Base-by-base conservation (phyloP, 2,329 filamentous ascomycete genomes). In the Aureobasidium sp. region DNA sequence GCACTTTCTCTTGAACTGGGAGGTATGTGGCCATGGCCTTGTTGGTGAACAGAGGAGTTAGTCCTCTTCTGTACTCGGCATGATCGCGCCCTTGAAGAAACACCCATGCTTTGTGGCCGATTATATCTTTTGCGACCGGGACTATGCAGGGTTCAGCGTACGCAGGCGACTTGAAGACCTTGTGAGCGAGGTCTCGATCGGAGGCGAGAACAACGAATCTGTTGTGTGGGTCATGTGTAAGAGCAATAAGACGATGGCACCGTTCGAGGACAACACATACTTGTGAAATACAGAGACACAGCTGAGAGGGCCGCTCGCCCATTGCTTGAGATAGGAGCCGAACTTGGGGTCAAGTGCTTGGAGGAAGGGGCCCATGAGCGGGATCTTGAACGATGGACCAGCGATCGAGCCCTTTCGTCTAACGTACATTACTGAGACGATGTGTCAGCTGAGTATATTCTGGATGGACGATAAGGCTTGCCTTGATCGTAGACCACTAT, bases 211-310 rank as follows among this genome's bases (percentile, higher is more conserved):
- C 90, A 65, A 97, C 93, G 74, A 97, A 97, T 31, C 57, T 60
- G n/a, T 9, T 11, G 5, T 8, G 6, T 19, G 9, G 9, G 3
- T 47, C 15, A 7, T 47, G 3, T 31, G 45, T 47, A 29, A 29
- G 17, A 15, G 8, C 3, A n/a, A n/a, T 3, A 15, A 13, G 25
- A 46, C 7, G 17, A 4, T n/a, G n/a, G n/a, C n/a, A 17, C 17
- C 25, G 6, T 19, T 1, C 15, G 15, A 9, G n/a, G 25, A 19
- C 9, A 25, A 6, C 3, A 29, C 67, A 17, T 83, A 95, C 91
- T 96, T 96, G 83, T 96, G 91, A 78, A 96, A 96, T 68, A 96
- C 90, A 0, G 91, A 96, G 63, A 96, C 91, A 70, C 91, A 96
- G 80, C 91, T 96, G 67, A 96, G 79, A 55, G 89, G 87, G 43